Conservation (phyloP, 208 protist species). For the Vickermania spadyakhi region DNA sequence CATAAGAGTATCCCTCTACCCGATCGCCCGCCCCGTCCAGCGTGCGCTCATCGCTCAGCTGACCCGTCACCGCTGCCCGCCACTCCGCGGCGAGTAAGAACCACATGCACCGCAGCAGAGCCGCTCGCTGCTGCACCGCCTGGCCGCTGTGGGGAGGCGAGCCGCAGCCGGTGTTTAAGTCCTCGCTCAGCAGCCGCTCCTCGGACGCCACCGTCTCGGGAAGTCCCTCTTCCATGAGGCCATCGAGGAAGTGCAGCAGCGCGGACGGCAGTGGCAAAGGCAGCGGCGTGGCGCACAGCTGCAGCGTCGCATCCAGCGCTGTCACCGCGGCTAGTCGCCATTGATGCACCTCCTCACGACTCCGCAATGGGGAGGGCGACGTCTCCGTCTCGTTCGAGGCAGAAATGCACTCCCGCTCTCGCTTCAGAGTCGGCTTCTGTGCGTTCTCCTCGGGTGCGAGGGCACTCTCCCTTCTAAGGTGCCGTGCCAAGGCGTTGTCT, state of each 20-base stretch:
- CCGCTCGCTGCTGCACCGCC: constrained; percentile 8
- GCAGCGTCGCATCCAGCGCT: neutral
- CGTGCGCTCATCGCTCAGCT: constrained; percentile 1
- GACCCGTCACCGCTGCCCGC: constrained; percentile 8
- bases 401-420: too few relatives aligned
- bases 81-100: constrained; percentile 28
- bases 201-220: neutral
- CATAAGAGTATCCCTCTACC: constrained; percentile 26
- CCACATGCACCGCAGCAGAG: constrained; percentile 29
- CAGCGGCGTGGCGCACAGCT: neutral
- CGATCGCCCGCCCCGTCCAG: neutral
- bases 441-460: too few relatives aligned
- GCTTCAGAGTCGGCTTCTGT: too few relatives aligned
- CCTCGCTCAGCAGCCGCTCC: neutral
- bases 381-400: too few relatives aligned
- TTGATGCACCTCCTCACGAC: neutral
- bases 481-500: too few relatives aligned
- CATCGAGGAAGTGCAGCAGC: neutral
- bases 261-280: neutral
- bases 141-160: too few relatives aligned
- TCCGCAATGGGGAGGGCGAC: too few relatives aligned
- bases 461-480: too few relatives aligned
- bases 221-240: neutral
- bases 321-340: neutral
- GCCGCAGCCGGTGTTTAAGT: too few relatives aligned